Evolutionary conservation across 495 filamentous ascomycete genomes (phyloP).

Genomic region (Bathelium albidoporum): DNA sequence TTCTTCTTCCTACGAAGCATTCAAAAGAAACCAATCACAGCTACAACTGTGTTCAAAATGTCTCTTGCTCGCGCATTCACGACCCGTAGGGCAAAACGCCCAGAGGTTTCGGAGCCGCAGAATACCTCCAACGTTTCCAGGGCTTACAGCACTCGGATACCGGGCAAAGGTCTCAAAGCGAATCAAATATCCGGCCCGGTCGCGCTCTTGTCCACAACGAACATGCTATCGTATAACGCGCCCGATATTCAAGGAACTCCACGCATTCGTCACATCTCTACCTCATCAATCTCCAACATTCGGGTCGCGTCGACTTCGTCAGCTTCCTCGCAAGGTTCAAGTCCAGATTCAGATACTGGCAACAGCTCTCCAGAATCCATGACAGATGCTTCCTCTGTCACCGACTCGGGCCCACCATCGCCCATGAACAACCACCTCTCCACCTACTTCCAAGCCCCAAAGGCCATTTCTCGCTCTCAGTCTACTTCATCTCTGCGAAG

Average conservation of each 20-base stretch:
- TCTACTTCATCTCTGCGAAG: conserved; percentile 21
- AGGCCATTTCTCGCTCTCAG: conserved; percentile 31
- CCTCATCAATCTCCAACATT: background rate
- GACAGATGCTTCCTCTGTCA: conserved; percentile 60
- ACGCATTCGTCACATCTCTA: conserved; percentile 32
- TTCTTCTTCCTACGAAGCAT: background rate
- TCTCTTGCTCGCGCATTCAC: conserved; percentile 21
- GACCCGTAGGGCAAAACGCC: conserved; percentile 13
- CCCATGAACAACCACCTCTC: conserved; percentile 70
- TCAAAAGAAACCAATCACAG: background rate
- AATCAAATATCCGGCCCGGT: conserved; percentile 76
- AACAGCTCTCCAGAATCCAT: conserved; percentile 47
- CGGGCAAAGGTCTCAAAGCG: conserved; percentile 20
- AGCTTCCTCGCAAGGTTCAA: background rate
- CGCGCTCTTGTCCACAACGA: conserved; percentile 84
- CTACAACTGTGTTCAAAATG: conserved; percentile 2
- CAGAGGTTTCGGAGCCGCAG: background rate
- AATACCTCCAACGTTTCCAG: background rate
- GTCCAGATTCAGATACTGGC: background rate
- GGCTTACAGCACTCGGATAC: background rate
- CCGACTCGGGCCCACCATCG: conserved; percentile 42
- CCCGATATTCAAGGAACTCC: conserved; percentile 45
- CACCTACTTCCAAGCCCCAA: conserved; percentile 57
- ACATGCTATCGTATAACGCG: conserved; percentile 89
- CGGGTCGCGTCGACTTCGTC: background rate